Base-by-base conservation (phyloP, 2,329 filamentous ascomycete species). In the Phaeoacremonium minimum region DNA sequence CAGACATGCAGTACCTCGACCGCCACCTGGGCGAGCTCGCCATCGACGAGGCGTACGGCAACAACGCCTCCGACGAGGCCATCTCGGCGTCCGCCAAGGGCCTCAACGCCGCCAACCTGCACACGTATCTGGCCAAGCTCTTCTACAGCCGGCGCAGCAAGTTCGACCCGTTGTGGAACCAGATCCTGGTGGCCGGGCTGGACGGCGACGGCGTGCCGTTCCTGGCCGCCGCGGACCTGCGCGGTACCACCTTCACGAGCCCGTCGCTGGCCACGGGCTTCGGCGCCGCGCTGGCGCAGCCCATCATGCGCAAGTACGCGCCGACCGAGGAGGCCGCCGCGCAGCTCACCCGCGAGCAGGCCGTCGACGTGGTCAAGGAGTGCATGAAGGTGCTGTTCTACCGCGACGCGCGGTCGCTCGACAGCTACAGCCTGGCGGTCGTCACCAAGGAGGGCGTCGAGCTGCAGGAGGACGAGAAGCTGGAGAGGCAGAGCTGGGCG, bases 311-410 rank as follows among this genome's bases (percentile, higher is more conserved):
- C 53, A 80, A 79, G 52, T 67, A 85, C 52, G 87, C 88, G 43
- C 87, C 88, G 16, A 88, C 95, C 51, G 93, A 97, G 63, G 84
- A 78, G 51, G 71, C 86, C 29, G 81, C 85, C 20, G 71, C 79
- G 51, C 70, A 79, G 42, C 71, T 97, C 46, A 81, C 72, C 28
- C 77, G 80, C 58, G 90, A 96, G 53, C 64, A 86, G 58, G 93
- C 93, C 33, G 72, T 96, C 43, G 71, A 83, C 40, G 77, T 88
- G 28, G 67, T 98, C 57, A 85, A 85, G 71, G 86, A 95, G 68
- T 95, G 89, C 66, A 90, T 98, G 87, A 97, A 97, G 77, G 91
- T 97, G 36, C 75, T 98, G 43, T 98, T 87, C 72, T 98, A 98
- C 73, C 80, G 93, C 53, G 93, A 98, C 66, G 93, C 93, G 30